These are phyloP conservation scores for Exophiala sp. DNA, from an alignment of 2,329 filamentous ascomycete species.

Conservation along the genomic window DNA sequence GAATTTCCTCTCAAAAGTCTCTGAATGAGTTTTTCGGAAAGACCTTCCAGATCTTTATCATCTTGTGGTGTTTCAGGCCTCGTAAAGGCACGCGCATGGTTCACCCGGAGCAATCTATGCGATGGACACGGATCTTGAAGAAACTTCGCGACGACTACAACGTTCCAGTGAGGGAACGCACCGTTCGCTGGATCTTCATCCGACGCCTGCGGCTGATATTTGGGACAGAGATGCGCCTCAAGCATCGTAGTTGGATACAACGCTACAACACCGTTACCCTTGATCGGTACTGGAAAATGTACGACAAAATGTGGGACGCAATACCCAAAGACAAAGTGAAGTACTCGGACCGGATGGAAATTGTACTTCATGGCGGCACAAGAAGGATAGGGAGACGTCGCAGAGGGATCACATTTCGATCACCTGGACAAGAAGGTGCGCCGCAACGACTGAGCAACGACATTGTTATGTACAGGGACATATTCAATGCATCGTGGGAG, in stretches of 20 bases:
- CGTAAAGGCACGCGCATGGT: conserved; percentile 11
- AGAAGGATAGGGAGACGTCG: neutral
- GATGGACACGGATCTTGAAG: conserved; percentile 22
- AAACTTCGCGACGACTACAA: conserved; percentile 17
- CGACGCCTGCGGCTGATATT: conserved; percentile 15
- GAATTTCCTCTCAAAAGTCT: conserved; percentile 5
- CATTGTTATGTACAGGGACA: conserved; percentile 18
- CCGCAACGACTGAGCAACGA: neutral
- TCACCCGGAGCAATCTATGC: conserved; percentile 17
- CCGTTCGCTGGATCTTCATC: conserved; percentile 17
- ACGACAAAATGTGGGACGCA: conserved; percentile 22
- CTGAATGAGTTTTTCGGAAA: conserved; percentile 43
- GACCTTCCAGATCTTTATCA: conserved; percentile 45
- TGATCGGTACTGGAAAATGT: conserved; percentile 15
- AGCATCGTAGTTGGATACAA: conserved; percentile 5
- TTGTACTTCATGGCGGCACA: conserved; percentile 5
- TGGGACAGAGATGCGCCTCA: conserved; percentile 1
- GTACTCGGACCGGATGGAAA: conserved; percentile 3
- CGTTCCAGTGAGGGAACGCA: conserved; percentile 14
- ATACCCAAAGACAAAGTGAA: conserved; percentile 10
- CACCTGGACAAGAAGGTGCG: neutral
- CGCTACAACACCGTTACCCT: conserved; percentile 3
- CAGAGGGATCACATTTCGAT: neutral
- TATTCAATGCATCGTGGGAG: conserved; percentile 21
- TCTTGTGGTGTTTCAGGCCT: conserved; percentile 48